Percentiles rank a stretch among this genome's conserved stretches.
Evolutionary conservation across 2,329 filamentous ascomycete species (phyloP).

Genomic region (Alternaria ethzedia): DNA sequence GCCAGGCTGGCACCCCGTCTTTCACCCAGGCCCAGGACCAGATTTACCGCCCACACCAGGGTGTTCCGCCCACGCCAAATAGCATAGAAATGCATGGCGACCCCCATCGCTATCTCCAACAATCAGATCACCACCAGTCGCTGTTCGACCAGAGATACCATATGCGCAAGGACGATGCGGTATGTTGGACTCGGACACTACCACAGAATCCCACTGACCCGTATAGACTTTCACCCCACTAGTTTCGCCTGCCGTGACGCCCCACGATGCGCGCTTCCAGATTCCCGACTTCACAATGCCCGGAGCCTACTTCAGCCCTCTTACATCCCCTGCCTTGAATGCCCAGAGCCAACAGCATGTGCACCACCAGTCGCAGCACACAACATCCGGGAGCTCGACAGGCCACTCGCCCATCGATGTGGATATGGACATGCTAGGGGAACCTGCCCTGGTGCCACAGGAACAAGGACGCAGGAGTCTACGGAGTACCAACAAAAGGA

Average conservation of each 20-base stretch:
- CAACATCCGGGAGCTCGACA: conserved; percentile 57
- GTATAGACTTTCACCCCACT: conserved; percentile 80
- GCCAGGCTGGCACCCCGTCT: conserved; percentile 44
- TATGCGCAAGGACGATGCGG: conserved; percentile 72
- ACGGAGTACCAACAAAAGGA: conserved; percentile 55
- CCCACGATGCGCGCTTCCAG: conserved; percentile 72
- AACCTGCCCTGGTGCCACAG: conserved; percentile 44
- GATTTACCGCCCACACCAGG: conserved; percentile 59
- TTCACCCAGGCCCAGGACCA: conserved; percentile 52
- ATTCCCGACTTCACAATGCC: conserved; percentile 66
- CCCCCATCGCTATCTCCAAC: conserved; percentile 62
- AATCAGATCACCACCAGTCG: conserved; percentile 62
- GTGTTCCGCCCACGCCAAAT: conserved; percentile 80
- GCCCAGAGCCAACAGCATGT: conserved; percentile 63
- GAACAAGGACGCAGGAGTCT: conserved; percentile 51
- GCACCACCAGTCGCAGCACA: conserved; percentile 47
- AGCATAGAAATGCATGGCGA: conserved; percentile 76
- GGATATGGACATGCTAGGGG: conserved; percentile 54
- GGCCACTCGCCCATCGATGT: conserved; percentile 57
- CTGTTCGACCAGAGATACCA: conserved; percentile 71
- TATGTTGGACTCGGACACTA: conserved; percentile 44
- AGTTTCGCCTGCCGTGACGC: conserved; percentile 83
- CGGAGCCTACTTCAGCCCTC: conserved; percentile 79
- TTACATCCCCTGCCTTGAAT: conserved; percentile 80
- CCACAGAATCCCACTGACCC: conserved; percentile 26